Conservation (phyloP, 2,329 filamentous ascomycete genomes). For the Kalmusia sp. region DNA sequence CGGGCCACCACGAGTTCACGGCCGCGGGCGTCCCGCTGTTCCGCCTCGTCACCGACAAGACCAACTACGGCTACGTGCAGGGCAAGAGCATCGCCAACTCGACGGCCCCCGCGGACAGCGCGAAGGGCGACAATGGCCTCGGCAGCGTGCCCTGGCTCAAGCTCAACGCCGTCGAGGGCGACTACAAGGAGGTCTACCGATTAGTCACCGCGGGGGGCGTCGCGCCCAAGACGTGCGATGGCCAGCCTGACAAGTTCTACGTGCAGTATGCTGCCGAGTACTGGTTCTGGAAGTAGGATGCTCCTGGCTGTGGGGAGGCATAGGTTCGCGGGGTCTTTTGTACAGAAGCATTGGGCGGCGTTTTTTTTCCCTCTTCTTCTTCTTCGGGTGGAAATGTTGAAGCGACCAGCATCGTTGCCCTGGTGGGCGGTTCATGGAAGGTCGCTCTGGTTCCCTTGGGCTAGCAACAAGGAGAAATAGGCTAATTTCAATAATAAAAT, state of each 20-base stretch:
- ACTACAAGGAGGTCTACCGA: constrained; percentile 79
- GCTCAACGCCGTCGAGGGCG: constrained; percentile 58
- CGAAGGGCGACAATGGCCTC: constrained; percentile 61
- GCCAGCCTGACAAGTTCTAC: constrained; percentile 67
- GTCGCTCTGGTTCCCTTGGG: constrained; percentile 22
- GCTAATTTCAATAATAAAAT: constrained; percentile 31
- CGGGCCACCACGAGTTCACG: constrained; percentile 82
- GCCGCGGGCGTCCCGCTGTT: constrained; percentile 78
- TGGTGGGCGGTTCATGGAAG: constrained; percentile 4
- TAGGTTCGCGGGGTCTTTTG: constrained; percentile 15
- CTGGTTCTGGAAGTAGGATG: constrained; percentile 59
- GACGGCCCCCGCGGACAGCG: constrained; percentile 67
- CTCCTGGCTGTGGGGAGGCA: constrained; percentile 1
- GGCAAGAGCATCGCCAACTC: constrained; percentile 68
- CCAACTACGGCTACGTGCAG: constrained; percentile 65
- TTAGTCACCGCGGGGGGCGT: constrained; percentile 83
- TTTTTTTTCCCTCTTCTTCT: constrained; percentile 14
- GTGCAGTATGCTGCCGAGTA: constrained; percentile 86
- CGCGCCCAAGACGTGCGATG: constrained; percentile 75
- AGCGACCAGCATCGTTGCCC: neutral
- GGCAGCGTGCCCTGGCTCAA: constrained; percentile 83
- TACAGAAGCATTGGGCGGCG: constrained; percentile 44
- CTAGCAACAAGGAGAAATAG: constrained; percentile 11
- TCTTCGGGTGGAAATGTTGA: too few relatives aligned
- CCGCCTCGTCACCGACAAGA: constrained; percentile 68